Conservation (phyloP, 108 stramenopile genomes). For the Fragilariopsis cylindrus region DNA sequence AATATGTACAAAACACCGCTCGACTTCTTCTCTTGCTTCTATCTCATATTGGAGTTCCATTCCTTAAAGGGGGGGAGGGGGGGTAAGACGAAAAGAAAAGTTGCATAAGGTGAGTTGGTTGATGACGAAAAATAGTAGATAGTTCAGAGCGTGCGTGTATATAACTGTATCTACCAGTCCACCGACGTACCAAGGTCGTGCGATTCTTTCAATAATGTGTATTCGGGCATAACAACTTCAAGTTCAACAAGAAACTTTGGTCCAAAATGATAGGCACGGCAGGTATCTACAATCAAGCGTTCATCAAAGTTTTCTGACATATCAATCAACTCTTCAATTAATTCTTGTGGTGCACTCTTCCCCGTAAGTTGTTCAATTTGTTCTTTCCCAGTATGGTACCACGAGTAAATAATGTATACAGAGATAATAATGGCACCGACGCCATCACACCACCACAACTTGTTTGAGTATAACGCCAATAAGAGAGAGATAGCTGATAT, state of each 20-base stretch:
- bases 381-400: conserved; percentile 89
- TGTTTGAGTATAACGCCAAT: conserved; percentile 49
- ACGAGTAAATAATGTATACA: conserved; percentile 87
- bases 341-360: conserved; percentile 83
- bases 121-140: too few species aligned
- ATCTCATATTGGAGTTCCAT: conserved; percentile 96
- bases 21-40: conserved; percentile 88
- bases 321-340: conserved; percentile 82
- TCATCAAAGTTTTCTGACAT: conserved; percentile 80
- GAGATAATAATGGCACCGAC: conserved; percentile 91
- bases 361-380: conserved; percentile 93
- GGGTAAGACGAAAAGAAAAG: too few species aligned
- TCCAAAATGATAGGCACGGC: conserved; percentile 94
- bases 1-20: conserved; percentile 96
- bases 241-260: conserved; percentile 93
- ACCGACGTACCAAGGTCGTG: conserved; percentile 68
- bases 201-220: conserved; percentile 77
- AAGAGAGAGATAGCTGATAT: conserved; percentile 86
- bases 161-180: too few species aligned
- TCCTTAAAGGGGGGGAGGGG: conserved; percentile 24
- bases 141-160: too few species aligned
- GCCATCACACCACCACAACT: conserved; percentile 87
- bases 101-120: too few species aligned
- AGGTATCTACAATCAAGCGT: conserved; percentile 80
- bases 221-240: conserved; percentile 87